Percentiles rank a stretch among this genome's conserved stretches.
These are phyloP conservation scores for Aegle marmelos DNA, from an alignment of 345 rosid species.

Conservation along the genomic window DNA sequence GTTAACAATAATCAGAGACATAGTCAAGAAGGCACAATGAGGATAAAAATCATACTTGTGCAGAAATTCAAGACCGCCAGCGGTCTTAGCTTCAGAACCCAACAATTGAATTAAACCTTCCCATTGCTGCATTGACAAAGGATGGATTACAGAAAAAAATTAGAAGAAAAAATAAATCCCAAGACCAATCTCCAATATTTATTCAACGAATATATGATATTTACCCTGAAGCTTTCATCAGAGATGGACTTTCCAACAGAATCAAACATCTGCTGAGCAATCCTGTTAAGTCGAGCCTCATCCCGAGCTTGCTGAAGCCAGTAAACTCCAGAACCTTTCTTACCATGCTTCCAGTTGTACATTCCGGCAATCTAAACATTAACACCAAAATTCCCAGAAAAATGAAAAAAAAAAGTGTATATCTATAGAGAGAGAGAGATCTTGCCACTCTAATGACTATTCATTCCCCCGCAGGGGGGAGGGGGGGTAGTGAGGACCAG, in stretches of 20 bases:
- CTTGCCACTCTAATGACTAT: not conserved
- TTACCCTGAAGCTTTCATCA: constrained; percentile 88
- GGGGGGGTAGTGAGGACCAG: not conserved
- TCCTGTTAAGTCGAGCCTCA: constrained; percentile 64
- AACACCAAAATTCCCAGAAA: not conserved
- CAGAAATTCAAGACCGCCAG: constrained; percentile 91
- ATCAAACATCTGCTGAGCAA: constrained; percentile 84
- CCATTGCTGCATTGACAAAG: constrained; percentile 74
- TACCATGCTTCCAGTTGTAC: constrained; percentile 94
- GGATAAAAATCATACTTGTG: constrained; percentile 55
- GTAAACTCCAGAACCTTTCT: constrained; percentile 77
- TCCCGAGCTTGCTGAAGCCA: constrained; percentile 96
- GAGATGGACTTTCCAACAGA: constrained; percentile 92
- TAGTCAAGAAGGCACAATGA: not conserved
- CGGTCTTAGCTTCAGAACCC: constrained; percentile 73
- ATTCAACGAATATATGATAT: not conserved
- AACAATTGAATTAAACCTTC: constrained; percentile 84
- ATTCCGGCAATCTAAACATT: constrained; percentile 74
- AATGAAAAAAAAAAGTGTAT: not conserved
- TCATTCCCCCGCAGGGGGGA: not conserved
- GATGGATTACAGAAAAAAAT: not conserved
- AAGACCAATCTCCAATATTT: not conserved
- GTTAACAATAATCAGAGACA: not conserved
- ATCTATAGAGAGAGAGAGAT: not conserved
- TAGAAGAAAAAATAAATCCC: not conserved